Evolutionary conservation across 2,329 filamentous ascomycete genomes (phyloP), one percentile per base, ranked within the genome.

Genomic region (Zymoseptoria tritici): DNA sequence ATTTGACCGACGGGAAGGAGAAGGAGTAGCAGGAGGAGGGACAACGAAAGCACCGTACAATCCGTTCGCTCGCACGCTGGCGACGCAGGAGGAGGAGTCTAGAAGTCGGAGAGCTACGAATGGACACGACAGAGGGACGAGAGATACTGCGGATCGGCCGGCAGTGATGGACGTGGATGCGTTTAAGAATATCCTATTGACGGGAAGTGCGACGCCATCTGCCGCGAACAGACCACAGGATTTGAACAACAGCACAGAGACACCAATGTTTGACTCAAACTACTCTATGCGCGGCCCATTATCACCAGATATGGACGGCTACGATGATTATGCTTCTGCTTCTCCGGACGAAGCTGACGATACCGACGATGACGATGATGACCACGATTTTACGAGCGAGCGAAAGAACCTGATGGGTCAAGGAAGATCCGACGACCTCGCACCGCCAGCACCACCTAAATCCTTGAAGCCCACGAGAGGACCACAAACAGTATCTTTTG

Each of bases 141-240:
- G 36, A 6, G 36, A 29, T 29, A 9, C 26, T 9, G 61, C 60
- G 52, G 52, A 61, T 22, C 56, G 54, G 52, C 42, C 55, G 50
- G 69, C 71, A 60, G 62, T 79, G 80, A 2, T 92, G 67, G 87
- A 93, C 70, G 89, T 92, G 1, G 85, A 90, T 69, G 85, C 88
- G 0, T 93, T 93, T 74, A 85, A 85, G 70, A 81, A 87, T 60
- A 76, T 94, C 60, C 79, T 93, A 51, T 78, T 93, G 76, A 92
- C 88, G 0, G 89, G 89, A 13, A 82, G 84, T 67, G 72, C 82
- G 49, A 57, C 62, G 13, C 66, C 71, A 26, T 63, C 67, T 16
- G 61, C 67, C 11, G 60, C 65, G 9, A 21, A 22, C 59, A 24
- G 36, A 58, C 52, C 59, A 52, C 66, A 61, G 20, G 67, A 70